A percentile compares a stretch with the other conserved stretches of the same genome.
phyloP scores from a whole-genome alignment of 208 protist genomes.

The Porcisia deanei region DNA sequence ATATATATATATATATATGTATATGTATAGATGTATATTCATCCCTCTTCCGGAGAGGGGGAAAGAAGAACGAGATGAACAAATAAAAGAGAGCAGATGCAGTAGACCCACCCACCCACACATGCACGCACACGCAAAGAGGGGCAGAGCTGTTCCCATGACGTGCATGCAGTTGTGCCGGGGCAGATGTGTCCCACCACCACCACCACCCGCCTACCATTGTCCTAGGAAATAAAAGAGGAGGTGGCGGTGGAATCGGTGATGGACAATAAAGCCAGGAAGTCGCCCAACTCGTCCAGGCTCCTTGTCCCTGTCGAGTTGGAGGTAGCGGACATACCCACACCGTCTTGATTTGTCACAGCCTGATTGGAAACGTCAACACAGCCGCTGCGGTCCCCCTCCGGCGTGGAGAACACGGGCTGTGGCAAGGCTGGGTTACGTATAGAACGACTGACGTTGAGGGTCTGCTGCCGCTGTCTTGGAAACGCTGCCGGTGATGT shows the following conservation, averaged over 20 bases:
- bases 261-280: conserved; percentile 27
- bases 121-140: neutral
- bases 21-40: no score
- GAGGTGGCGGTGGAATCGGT: conserved; percentile 20
- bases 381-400: conserved; percentile 23
- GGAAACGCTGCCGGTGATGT: neutral
- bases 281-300: conserved; percentile 24
- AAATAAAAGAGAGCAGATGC: neutral
- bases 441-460: neutral
- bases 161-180: neutral
- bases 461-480: conserved; percentile 4
- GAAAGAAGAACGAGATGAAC: neutral
- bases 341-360: neutral
- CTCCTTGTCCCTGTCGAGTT: conserved; percentile 1
- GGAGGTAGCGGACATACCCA: neutral
- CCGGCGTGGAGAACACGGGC: conserved; percentile 22
- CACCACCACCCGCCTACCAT: neutral
- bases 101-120: no score
- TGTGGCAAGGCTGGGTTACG: neutral
- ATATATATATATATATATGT: no score
- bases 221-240: neutral
- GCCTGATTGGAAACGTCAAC: neutral
- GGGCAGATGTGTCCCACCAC: neutral
- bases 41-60: no score
- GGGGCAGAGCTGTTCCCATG: neutral